Evolutionary conservation across 2,329 filamentous ascomycete genomes (phyloP), one percentile per base, ranked within the genome.

Genomic region (Pseudogymnoascus sp.): DNA sequence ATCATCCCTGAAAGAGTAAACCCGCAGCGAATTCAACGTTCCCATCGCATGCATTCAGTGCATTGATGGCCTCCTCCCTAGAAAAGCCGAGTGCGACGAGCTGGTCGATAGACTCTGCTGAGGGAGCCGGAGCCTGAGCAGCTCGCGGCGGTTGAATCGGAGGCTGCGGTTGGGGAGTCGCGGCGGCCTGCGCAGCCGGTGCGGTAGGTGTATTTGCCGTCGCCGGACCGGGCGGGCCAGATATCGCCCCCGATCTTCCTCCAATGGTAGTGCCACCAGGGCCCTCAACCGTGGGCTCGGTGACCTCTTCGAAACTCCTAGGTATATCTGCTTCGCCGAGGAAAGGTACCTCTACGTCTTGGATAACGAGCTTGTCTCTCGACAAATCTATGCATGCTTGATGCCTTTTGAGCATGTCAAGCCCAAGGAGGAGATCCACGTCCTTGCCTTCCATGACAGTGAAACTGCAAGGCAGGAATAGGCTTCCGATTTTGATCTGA

Each of bases 361-460:
- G 90, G 69, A 99, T 96, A 67, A 96, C 84, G 16, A 99, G 84
- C 67, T 88, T 90, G 72, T 95, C 92, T 72, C 88, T 89, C 68
- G 86, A 84, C 11, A 99, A 83, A 75, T 99, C 95, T 72, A 99
- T 93, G 70, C 84, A 90, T 37, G 93, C 95, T 77, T 96, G 93
- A 77, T 98, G 93, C 41, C 95, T 86, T 79, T 96, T 97, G 67
- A 99, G 82, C 91, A 99, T 99, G 76, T 99, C 95, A 45, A 99
- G 80, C 3, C 95, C 95, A 11, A 99, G 85, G 1, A 99, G 83
- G 16, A 99, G 81, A 74, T 98, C 95, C 23, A 99, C 95, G 62
- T 92, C 87, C 77, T 98, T 99, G 68, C 95, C 95, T 78, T 99
- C 95, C 95, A 99, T 99, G 73, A 99, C 95, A 2, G 95, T 99